Evolutionary conservation across 2,329 filamentous ascomycete species (phyloP).

Genomic region (Trematosphaeria pertusa): DNA sequence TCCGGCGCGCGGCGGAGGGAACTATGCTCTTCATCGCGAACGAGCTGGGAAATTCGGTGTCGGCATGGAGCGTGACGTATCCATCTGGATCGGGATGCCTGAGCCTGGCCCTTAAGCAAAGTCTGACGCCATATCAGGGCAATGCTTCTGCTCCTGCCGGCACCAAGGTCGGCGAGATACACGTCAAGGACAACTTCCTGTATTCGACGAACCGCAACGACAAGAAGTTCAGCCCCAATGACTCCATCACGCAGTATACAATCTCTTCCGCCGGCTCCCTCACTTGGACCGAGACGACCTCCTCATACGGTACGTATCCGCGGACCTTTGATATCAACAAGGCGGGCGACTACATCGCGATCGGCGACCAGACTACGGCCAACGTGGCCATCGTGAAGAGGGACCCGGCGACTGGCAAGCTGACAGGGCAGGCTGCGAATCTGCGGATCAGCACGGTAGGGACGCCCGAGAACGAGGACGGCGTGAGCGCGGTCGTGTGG

Average conservation of each 20-base stretch:
- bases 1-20: slow-evolving; percentile 24
- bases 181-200: slow-evolving; percentile 41
- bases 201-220: slow-evolving; percentile 47
- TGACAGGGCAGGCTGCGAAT: slow-evolving; percentile 32
- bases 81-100: slow-evolving; percentile 36
- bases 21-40: slow-evolving; percentile 42
- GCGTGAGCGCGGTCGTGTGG: slow-evolving; percentile 44
- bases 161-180: slow-evolving; percentile 43
- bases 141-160: slow-evolving; percentile 34
- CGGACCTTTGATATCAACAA: slow-evolving; percentile 46
- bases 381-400: slow-evolving; percentile 43
- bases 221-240: slow-evolving; percentile 41
- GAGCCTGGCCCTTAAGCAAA: slow-evolving; percentile 38
- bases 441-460: slow-evolving; percentile 35
- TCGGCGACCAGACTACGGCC: slow-evolving; percentile 41
- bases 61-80: slow-evolving; percentile 40
- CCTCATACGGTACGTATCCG: slow-evolving; percentile 42
- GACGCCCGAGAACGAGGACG: slow-evolving; percentile 39
- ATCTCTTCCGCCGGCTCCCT: slow-evolving; percentile 38
- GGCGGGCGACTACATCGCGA: slow-evolving; percentile 37
- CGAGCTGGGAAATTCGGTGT: slow-evolving; percentile 42
- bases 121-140: slow-evolving; percentile 40
- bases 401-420: slow-evolving; percentile 33
- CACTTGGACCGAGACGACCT: slow-evolving; percentile 36
- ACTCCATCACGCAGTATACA: slow-evolving; percentile 44